These are phyloP conservation scores for Colletotrichum phormii DNA, from an alignment of 2,329 filamentous ascomycete genomes.

Conservation along the genomic window DNA sequence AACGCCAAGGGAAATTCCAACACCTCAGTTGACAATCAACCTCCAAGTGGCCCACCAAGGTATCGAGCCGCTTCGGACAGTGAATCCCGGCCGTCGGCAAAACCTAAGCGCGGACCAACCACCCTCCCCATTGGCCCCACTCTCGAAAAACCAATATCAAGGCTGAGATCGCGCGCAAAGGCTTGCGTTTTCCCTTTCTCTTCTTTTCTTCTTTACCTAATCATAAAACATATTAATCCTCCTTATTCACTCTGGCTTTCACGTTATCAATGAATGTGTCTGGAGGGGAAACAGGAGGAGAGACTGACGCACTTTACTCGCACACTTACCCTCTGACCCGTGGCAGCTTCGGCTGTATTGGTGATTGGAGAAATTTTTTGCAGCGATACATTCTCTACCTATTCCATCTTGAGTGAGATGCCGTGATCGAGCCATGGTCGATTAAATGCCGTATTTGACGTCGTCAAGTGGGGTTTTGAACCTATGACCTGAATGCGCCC, in stretches of 20 bases:
- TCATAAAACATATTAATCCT: conserved; percentile 53
- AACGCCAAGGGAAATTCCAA: conserved; percentile 3
- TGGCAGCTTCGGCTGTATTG: conserved; percentile 43
- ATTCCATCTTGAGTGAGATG: not conserved
- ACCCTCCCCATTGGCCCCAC: not conserved
- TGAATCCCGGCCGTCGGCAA: conserved; percentile 22
- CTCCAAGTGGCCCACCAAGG: not conserved
- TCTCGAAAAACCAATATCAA: conserved; percentile 23
- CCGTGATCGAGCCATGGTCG: not conserved
- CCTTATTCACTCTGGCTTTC: conserved; percentile 78
- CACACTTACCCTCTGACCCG: conserved; percentile 63
- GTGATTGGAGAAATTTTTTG: conserved; percentile 49
- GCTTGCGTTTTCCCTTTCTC: conserved; percentile 8
- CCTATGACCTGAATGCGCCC: not conserved
- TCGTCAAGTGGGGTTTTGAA: not conserved
- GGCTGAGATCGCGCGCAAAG: conserved; percentile 33
- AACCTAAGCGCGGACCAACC: conserved; percentile 11
- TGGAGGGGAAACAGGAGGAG: conserved; percentile 80
- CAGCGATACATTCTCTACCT: conserved; percentile 42
- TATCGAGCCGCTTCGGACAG: not conserved
- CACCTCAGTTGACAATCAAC: too few relatives aligned
- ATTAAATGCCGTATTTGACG: not conserved
- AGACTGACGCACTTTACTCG: conserved; percentile 59
- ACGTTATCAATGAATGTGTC: conserved; percentile 61
- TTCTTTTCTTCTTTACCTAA: conserved; percentile 48